Evolutionary conservation across 148 eudicot genomes (phyloP).

Genomic region (Diospyros kaki): DNA sequence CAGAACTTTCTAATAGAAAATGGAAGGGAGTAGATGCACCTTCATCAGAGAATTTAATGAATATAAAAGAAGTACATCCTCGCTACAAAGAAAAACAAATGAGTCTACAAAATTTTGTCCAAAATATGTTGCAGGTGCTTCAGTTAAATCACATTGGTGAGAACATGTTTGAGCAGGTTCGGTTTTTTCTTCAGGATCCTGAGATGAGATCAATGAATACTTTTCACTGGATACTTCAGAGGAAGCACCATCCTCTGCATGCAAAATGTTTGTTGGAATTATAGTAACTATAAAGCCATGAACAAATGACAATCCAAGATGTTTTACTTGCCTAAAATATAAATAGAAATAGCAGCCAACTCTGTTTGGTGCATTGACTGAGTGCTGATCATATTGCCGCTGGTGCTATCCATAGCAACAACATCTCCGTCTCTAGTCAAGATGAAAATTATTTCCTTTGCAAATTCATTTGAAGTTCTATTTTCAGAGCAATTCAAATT

Average conservation of each 20-base stretch:
- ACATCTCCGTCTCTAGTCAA: conserved; percentile 54
- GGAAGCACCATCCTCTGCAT: conserved; percentile 50
- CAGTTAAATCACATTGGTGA: conserved; percentile 26
- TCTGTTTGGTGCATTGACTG: conserved; percentile 31
- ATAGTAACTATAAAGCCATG: conserved; percentile 2
- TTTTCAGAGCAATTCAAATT: conserved; percentile 34
- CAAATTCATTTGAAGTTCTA: conserved; percentile 29
- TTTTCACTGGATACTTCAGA: conserved; percentile 40
- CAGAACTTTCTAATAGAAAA: not conserved
- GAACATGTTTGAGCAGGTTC: conserved; percentile 26
- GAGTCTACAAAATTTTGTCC: conserved; percentile 38
- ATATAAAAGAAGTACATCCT: conserved; percentile 47
- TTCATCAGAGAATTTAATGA: conserved; percentile 57
- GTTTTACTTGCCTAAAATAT: conserved; percentile 68
- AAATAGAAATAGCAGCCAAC: conserved; percentile 58
- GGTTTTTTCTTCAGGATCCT: conserved; percentile 33
- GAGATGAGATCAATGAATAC: conserved; percentile 24
- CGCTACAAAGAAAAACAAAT: conserved; percentile 65
- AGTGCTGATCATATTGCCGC: conserved; percentile 55
- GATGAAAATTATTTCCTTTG: conserved; percentile 41
- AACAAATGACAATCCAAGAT: conserved; percentile 6
- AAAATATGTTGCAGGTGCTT: conserved; percentile 21
- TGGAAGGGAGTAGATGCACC: conserved; percentile 39
- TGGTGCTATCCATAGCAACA: conserved; percentile 48
- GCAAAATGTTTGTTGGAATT: conserved; percentile 18